Evolutionary conservation across 805 yeast species (phyloP).

Genomic region (Candida qinlingensis): DNA sequence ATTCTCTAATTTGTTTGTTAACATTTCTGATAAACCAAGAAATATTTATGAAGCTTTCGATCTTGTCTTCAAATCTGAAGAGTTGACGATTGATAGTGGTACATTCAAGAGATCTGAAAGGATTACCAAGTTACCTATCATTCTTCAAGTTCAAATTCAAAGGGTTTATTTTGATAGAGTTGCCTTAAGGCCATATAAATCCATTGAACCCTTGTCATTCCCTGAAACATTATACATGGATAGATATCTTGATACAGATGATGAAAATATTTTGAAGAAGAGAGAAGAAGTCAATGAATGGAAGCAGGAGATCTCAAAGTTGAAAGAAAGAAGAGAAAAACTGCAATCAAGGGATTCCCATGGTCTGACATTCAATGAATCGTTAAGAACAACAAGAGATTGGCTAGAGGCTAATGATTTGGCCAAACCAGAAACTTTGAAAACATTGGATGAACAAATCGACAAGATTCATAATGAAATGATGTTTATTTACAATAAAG

Average conservation of each 20-base stretch:
- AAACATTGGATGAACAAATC: slow-evolving; percentile 42
- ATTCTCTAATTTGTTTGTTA: slow-evolving; percentile 76
- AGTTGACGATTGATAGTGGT: slow-evolving; percentile 60
- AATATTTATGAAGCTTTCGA: slow-evolving; percentile 90
- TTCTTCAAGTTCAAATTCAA: slow-evolving; percentile 89
- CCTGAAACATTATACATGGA: slow-evolving; percentile 78
- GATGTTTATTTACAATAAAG: slow-evolving; percentile 33
- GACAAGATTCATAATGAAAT: slow-evolving; percentile 42
- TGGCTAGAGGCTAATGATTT: slow-evolving; percentile 41
- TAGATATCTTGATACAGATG: slow-evolving; percentile 72
- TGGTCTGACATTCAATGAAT: slow-evolving; percentile 45
- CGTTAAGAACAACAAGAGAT: slow-evolving; percentile 50
- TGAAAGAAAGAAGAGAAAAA: slow-evolving; percentile 38
- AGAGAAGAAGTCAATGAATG: slow-evolving; percentile 52
- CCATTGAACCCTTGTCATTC: slow-evolving; percentile 77
- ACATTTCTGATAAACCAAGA: slow-evolving; percentile 82
- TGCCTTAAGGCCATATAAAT: slow-evolving; percentile 69
- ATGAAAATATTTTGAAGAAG: slow-evolving; percentile 43
- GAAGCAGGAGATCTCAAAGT: slow-evolving; percentile 46
- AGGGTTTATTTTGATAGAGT: slow-evolving; percentile 86
- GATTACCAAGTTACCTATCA: slow-evolving; percentile 66
- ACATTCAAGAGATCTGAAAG: slow-evolving; percentile 69
- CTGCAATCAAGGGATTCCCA: slow-evolving; percentile 43
- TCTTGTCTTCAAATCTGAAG: slow-evolving; percentile 69
- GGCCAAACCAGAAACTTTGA: slow-evolving; percentile 43